Evolutionary conservation across 2,329 filamentous ascomycete species (phyloP).

Genomic region (Pseudocercospora ulei): DNA sequence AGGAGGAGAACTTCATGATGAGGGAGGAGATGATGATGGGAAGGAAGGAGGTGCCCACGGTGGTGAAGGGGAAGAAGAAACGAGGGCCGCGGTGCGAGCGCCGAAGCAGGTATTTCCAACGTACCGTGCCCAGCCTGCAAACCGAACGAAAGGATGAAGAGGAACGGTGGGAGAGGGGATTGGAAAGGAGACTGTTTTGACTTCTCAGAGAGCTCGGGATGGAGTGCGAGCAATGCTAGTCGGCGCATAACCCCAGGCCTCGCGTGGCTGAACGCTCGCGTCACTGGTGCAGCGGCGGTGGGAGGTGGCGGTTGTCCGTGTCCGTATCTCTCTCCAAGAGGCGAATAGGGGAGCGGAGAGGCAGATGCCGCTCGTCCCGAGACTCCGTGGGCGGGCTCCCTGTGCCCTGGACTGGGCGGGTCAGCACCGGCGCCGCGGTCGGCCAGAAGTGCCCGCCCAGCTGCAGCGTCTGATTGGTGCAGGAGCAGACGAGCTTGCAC

Average conservation of each 20-base stretch:
- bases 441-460: background rate
- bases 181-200: constrained; percentile 2
- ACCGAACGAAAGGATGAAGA: background rate
- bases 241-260: constrained; percentile 14
- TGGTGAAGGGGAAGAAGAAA: constrained; percentile 9
- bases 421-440: background rate
- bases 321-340: constrained; percentile 12
- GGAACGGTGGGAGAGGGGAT: background rate
- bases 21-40: background rate
- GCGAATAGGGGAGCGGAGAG: constrained; percentile 14
- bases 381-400: background rate
- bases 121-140: constrained; percentile 4
- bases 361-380: constrained; percentile 8
- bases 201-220: constrained; percentile 11
- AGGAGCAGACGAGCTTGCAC: constrained; percentile 7
- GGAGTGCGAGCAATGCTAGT: constrained; percentile 11
- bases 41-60: constrained; percentile 7
- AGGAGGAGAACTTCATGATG: constrained; percentile 20
- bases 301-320: constrained; percentile 10
- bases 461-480: constrained; percentile 12
- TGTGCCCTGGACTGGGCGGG: constrained; percentile 3
- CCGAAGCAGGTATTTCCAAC: constrained; percentile 9
- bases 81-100: constrained; percentile 8
- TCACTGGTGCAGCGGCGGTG: constrained; percentile 5
- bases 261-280: constrained; percentile 13